Evolutionary conservation across 2,329 filamentous ascomycete genomes (phyloP).

Genomic region (Grosmannia clavigera): DNA sequence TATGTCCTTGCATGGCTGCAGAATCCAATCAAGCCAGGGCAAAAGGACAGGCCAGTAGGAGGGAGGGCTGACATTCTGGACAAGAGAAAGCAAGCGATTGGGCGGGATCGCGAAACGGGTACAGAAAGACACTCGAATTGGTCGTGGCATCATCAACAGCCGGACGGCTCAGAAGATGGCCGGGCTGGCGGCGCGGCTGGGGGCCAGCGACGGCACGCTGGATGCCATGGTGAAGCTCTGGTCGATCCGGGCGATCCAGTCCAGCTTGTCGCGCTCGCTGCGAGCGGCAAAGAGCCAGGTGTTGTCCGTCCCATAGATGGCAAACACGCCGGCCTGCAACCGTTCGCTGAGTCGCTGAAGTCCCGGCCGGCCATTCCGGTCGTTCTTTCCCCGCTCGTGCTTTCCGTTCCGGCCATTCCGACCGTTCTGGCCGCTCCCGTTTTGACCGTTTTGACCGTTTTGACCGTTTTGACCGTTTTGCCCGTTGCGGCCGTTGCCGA

Average conservation of each 20-base stretch:
- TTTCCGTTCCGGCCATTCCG: too few relatives aligned
- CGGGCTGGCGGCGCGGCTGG: slow-evolving; percentile 27
- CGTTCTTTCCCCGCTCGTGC: background rate
- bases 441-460: too few relatives aligned
- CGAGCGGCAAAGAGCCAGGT: slow-evolving; percentile 89
- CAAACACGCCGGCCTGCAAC: slow-evolving; percentile 68
- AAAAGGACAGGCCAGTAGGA: too few relatives aligned
- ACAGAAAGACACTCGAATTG: background rate
- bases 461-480: background rate
- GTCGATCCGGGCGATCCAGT: slow-evolving; percentile 94
- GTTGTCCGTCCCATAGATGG: slow-evolving; percentile 86
- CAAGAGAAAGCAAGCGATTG: background rate
- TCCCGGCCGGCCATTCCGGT: slow-evolving; percentile 24
- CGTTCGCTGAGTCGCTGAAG: slow-evolving; percentile 43
- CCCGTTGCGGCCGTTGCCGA: background rate
- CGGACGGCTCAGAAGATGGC: background rate
- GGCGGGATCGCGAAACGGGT: background rate
- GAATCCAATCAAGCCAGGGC: too few relatives aligned
- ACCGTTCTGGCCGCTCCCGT: background rate
- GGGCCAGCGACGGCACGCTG: slow-evolving; percentile 28
- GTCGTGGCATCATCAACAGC: background rate
- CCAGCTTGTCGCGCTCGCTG: slow-evolving; percentile 83
- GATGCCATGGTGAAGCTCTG: slow-evolving; percentile 43
- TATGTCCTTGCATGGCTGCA: background rate
- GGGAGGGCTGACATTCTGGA: background rate